These are phyloP conservation scores for Penicillium macrosclerotiorum DNA, from an alignment of 495 filamentous ascomycete genomes.

Conservation along the genomic window DNA sequence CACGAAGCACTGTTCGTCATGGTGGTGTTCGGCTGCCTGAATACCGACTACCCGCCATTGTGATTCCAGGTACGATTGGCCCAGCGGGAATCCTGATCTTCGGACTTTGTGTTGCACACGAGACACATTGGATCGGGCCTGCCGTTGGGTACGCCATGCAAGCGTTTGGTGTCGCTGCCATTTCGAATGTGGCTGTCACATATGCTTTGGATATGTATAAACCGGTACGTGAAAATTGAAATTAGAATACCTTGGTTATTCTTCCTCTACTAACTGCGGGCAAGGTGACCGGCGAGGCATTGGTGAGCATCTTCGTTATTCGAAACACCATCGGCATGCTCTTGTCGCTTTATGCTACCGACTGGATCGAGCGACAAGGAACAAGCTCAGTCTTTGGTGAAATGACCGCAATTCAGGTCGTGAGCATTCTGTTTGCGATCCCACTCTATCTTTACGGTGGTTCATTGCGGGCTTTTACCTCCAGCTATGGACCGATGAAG, in stretches of 20 bases:
- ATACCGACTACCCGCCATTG: constrained; percentile 28
- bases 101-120: constrained; percentile 26
- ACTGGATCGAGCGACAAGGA: constrained; percentile 31
- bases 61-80: constrained; percentile 28
- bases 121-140: constrained; percentile 30
- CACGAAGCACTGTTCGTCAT: constrained; percentile 22
- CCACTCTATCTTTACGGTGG: constrained; percentile 27
- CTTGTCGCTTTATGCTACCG: constrained; percentile 25
- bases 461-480: constrained; percentile 17
- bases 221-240: constrained; percentile 17
- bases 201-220: constrained; percentile 33
- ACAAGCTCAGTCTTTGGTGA: constrained; percentile 28
- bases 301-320: constrained; percentile 35
- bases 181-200: constrained; percentile 35
- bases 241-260: no score
- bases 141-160: constrained; percentile 37
- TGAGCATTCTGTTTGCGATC: constrained; percentile 24
- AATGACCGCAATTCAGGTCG: constrained; percentile 30
- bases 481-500: constrained; percentile 33
- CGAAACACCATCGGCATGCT: constrained; percentile 35
- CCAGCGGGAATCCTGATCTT: constrained; percentile 30
- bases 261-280: not conserved
- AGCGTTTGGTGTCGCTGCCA: constrained; percentile 32
- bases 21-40: constrained; percentile 26
- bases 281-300: constrained; percentile 26